A percentile compares a stretch with the other conserved stretches of the same genome.
These are phyloP conservation scores for Colletotrichum sp. DNA, from an alignment of 2,329 filamentous ascomycete species.

Conservation along the genomic window DNA sequence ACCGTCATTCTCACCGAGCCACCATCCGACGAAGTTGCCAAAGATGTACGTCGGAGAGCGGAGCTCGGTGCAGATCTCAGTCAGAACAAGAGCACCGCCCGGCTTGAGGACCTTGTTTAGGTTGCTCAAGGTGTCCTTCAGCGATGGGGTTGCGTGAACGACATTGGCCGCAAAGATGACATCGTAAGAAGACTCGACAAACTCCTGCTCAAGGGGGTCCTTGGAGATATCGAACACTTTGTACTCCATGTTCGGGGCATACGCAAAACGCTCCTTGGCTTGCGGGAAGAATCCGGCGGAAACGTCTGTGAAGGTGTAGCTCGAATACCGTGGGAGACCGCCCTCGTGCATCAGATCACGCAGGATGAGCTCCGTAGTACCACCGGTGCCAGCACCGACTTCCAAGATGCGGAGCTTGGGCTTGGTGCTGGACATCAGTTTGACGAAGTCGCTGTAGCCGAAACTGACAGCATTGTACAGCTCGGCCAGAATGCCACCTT, in stretches of 20 bases:
- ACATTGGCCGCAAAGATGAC: slow-evolving; percentile 33
- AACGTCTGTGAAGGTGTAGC: slow-evolving; percentile 34
- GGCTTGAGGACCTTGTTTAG: slow-evolving; percentile 31
- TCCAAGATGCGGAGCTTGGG: slow-evolving; percentile 37
- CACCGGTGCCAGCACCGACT: slow-evolving; percentile 5
- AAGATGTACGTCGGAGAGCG: slow-evolving; percentile 32
- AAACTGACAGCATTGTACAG: neutral
- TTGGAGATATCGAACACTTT: slow-evolving; percentile 34
- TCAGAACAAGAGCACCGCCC: slow-evolving; percentile 30
- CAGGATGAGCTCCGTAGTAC: neutral
- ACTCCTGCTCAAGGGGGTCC: slow-evolving; percentile 31
- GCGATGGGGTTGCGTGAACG: slow-evolving; percentile 29
- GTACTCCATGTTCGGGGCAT: slow-evolving; percentile 23
- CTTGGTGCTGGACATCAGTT: slow-evolving; percentile 27
- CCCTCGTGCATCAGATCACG: neutral
- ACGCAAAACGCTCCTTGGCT: slow-evolving; percentile 30
- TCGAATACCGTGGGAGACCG: slow-evolving; percentile 6
- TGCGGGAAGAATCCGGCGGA: slow-evolving; percentile 29
- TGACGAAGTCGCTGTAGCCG: neutral
- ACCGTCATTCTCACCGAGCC: slow-evolving; percentile 34
- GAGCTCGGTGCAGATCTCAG: neutral
- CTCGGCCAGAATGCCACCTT: slow-evolving; percentile 16
- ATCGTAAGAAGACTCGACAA: slow-evolving; percentile 28
- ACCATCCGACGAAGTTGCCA: slow-evolving; percentile 36
- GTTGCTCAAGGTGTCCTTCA: slow-evolving; percentile 27